Base-by-base conservation (phyloP, 208 protist genomes). In the Borovskyia barvae region DNA sequence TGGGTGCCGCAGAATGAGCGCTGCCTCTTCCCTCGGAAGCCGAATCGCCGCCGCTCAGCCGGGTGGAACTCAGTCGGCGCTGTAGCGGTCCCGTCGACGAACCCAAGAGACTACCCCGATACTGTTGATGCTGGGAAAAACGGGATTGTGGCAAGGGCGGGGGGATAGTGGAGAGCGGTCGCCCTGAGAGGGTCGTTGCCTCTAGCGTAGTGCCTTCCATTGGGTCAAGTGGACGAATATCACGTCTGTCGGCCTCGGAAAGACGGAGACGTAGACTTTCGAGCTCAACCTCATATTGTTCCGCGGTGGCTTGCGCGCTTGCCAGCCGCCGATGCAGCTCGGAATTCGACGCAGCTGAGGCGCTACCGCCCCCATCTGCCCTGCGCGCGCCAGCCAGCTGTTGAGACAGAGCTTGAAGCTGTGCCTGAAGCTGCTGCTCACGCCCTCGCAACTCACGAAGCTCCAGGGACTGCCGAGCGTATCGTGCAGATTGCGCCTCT, bases 401-500 rank as follows among this genome's bases (percentile, higher is more conserved):
- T 45, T 68, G 49, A 9, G 33, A 43, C 19, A 77, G 26, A 26
- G 25, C 43, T 35, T 63, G 43, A 12, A 70, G 24, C 28, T 84
- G 62, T n/a, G 62, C 59, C 22, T 66, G 69, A 5, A 92, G 56
- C 28, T 56, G 26, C 25, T 65, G 63, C 54, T 87, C 82, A 15
- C 69, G 65, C 41, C 67, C 56, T 22, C 75, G 77, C 8, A 87
- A 39, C 32, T 80, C 72, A 6, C 69, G 47, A 50, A 90, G 48
- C 66, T 92, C 85, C n/a, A 74, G 80, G 35, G 85, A 48, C 47
- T 83, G 59, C 28, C 78, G 73, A 43, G 71, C 68, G 57, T 89
- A 74, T 6, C 48, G 59, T 1, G 56, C 46, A 28, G 72, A 75
- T 33, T 65, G 56, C 42, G 66, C 32, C 36, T 62, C 39, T 5